Percentiles rank a stretch among this genome's conserved stretches.
phyloP scores from a whole-genome alignment of 1,284 basidiomycete species.

The Ganoderma boninense region DNA sequence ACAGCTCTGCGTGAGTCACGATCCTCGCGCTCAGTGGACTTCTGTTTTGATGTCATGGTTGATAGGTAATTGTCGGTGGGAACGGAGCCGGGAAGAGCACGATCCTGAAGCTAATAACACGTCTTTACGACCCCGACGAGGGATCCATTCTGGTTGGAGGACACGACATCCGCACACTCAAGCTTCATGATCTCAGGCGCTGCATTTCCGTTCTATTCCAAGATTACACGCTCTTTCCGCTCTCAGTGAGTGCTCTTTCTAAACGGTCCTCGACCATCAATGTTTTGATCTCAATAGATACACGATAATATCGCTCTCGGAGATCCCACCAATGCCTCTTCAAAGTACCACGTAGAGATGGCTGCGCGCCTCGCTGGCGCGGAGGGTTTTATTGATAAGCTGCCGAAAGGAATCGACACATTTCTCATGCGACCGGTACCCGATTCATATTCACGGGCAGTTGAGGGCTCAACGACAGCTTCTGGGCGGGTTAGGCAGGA shows the following conservation, averaged over 20 bases:
- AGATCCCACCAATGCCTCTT: conserved; percentile 49
- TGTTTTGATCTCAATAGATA: too few relatives aligned
- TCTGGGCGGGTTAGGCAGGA: conserved; percentile 63
- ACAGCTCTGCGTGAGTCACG: conserved; percentile 70
- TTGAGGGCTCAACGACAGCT: conserved; percentile 67
- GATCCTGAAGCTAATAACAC: conserved; percentile 66
- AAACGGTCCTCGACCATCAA: too few relatives aligned
- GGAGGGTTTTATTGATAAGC: conserved; percentile 63
- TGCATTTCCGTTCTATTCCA: conserved; percentile 77
- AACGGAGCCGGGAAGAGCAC: conserved; percentile 86
- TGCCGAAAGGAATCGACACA: conserved; percentile 73
- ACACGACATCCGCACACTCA: conserved; percentile 65
- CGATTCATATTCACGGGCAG: conserved; percentile 69
- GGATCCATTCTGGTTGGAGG: conserved; percentile 75
- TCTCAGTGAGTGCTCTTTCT: conserved; percentile 57
- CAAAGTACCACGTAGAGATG: conserved; percentile 60
- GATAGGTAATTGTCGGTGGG: conserved; percentile 80
- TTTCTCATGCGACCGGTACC: conserved; percentile 76
- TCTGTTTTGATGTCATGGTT: too few relatives aligned
- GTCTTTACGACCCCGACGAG: conserved; percentile 73
- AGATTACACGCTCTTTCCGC: conserved; percentile 79
- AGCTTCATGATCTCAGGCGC: conserved; percentile 67
- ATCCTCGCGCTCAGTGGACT: not conserved
- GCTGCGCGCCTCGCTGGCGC: conserved; percentile 78
- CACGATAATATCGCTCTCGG: conserved; percentile 80